Conservation (phyloP, 2,329 filamentous ascomycete species). For the Penicillium freii region DNA sequence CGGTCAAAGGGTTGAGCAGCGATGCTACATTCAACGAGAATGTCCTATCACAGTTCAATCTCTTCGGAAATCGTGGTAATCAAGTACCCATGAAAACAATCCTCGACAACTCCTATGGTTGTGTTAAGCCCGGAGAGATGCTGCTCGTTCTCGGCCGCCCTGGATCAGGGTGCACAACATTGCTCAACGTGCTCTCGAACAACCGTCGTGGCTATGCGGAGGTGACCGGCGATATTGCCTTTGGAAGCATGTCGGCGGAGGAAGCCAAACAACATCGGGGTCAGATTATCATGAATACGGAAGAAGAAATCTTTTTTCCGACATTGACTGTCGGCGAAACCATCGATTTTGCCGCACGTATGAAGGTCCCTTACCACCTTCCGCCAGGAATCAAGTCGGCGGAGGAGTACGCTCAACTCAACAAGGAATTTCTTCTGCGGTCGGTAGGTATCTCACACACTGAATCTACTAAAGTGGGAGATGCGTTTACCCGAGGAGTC, state of each 20-base stretch:
- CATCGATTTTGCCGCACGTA: conserved; percentile 57
- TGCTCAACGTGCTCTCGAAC: conserved; percentile 67
- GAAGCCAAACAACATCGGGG: conserved; percentile 51
- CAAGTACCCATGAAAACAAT: neutral
- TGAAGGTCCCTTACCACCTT: neutral
- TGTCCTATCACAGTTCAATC: neutral
- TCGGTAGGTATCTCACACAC: neutral
- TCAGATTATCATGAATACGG: conserved; percentile 57
- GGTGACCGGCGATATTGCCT: conserved; percentile 58
- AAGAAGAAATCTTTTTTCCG: conserved; percentile 53
- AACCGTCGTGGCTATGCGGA: conserved; percentile 57
- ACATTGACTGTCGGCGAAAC: conserved; percentile 51
- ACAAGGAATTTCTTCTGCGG: conserved; percentile 1
- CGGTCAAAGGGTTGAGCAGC: neutral
- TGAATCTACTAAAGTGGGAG: neutral
- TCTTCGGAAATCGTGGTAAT: neutral
- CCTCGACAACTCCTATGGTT: neutral
- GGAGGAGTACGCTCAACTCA: neutral
- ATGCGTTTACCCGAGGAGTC: neutral
- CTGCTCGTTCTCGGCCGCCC: neutral
- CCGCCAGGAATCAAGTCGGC: neutral
- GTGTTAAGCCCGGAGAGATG: neutral
- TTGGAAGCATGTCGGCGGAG: conserved; percentile 46
- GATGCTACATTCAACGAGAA: neutral
- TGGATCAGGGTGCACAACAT: conserved; percentile 61